phyloP scores from a whole-genome alignment of 2,329 filamentous ascomycete genomes.

The Geosmithia morbida region DNA sequence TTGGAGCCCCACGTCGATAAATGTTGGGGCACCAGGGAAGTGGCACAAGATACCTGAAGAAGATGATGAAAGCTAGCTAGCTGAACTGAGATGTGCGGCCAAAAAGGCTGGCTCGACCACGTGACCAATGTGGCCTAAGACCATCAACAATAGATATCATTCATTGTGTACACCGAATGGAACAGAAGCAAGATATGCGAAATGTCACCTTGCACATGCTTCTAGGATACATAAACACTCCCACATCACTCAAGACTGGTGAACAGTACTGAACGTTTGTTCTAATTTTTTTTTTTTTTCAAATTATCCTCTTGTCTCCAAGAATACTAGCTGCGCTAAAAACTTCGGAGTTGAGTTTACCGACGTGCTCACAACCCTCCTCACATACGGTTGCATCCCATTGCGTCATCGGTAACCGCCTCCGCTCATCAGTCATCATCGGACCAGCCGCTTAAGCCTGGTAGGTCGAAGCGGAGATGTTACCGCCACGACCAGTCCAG shows the following conservation, averaged over 20 bases:
- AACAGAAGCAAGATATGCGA: no score
- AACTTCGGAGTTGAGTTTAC: not conserved
- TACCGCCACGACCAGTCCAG: constrained; percentile 97
- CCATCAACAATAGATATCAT: no score
- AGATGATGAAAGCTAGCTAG: no score
- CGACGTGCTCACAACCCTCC: not conserved
- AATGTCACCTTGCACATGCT: not conserved
- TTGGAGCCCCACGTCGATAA: no score
- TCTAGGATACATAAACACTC: not conserved
- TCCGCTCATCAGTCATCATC: not conserved
- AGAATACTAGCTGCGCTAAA: not conserved
- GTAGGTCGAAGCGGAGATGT: constrained; percentile 95
- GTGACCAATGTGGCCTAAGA: no score
- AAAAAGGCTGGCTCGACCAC: no score
- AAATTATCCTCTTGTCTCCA: not conserved
- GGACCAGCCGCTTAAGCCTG: constrained; percentile 54
- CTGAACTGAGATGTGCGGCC: no score
- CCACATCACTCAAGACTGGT: no score
- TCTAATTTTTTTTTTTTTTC: not conserved
- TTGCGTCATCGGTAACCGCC: not conserved
- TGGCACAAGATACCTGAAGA: no score
- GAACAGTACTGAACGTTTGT: not conserved
- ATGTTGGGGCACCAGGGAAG: no score
- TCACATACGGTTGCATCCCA: not conserved
- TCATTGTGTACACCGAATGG: no score